Evolutionary conservation across 495 filamentous ascomycete species (phyloP).

Genomic region (Terfezia claveryi): DNA sequence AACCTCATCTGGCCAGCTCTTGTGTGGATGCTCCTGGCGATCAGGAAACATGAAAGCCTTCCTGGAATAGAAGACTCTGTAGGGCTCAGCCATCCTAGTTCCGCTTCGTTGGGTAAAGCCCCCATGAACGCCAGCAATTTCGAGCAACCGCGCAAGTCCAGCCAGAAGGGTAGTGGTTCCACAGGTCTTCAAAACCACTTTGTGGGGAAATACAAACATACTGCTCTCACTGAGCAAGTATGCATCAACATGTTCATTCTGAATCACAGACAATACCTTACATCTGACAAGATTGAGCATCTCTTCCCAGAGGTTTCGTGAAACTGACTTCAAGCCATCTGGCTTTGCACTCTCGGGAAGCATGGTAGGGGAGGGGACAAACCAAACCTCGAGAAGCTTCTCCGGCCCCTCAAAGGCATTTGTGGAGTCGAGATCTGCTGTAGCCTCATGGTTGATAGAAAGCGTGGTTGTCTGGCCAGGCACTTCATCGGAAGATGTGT

Average conservation of each 20-base stretch:
- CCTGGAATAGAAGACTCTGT: constrained; percentile 94
- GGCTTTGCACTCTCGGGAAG: constrained; percentile 48
- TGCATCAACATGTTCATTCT: constrained; percentile 89
- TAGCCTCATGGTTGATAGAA: constrained; percentile 85
- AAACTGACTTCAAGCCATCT: constrained; percentile 67
- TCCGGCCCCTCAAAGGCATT: constrained; percentile 97
- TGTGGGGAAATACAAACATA: constrained; percentile 99
- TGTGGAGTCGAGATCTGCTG: constrained; percentile 81
- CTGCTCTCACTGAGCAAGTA: constrained; percentile 97
- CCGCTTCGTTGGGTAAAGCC: constrained; percentile 54
- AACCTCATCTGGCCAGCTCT: constrained; percentile 95
- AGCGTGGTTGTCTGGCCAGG: constrained; percentile 25
- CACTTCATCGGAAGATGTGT: constrained; percentile 38
- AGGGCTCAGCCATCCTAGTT: constrained; percentile 55
- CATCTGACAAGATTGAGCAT: constrained; percentile 98
- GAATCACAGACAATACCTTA: constrained; percentile 85
- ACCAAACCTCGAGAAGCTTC: constrained; percentile 98
- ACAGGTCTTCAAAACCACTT: constrained; percentile 96
- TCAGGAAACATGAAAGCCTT: constrained; percentile 97
- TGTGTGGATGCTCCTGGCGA: constrained; percentile 80
- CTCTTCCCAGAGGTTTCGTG: constrained; percentile 68
- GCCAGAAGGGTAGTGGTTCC: constrained; percentile 87
- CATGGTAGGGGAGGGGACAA: constrained; percentile 53
- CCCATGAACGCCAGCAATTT: constrained; percentile 68
- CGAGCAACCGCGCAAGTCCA: constrained; percentile 69